These are phyloP conservation scores for Hippophae tibetana DNA, from an alignment of 306 rosid species.

Conservation along the genomic window DNA sequence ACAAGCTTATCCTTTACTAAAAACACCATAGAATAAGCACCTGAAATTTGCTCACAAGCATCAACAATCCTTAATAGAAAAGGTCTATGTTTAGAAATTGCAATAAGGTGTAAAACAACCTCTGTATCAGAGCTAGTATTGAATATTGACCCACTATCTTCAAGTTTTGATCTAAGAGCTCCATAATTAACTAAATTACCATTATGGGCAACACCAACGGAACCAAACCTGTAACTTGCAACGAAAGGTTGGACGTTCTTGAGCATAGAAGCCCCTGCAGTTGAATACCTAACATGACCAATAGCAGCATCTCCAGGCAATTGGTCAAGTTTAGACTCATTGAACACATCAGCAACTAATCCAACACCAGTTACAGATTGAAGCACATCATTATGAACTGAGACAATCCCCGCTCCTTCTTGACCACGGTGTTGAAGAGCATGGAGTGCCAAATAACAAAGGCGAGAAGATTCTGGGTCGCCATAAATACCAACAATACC, in stretches of 20 bases:
- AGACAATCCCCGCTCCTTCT: slow-evolving; percentile 82
- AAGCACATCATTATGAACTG: slow-evolving; percentile 43
- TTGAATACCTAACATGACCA: slow-evolving; percentile 83
- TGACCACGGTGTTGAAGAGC: slow-evolving; percentile 97
- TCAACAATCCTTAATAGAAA: slow-evolving; percentile 65
- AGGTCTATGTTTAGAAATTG: slow-evolving; percentile 65
- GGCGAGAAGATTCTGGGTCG: slow-evolving; percentile 66
- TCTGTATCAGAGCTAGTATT: slow-evolving; percentile 88
- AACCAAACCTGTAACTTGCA: slow-evolving; percentile 72
- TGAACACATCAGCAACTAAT: slow-evolving; percentile 72
- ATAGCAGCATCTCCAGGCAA: slow-evolving; percentile 59
- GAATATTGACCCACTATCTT: slow-evolving; percentile 75
- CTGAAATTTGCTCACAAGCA: slow-evolving; percentile 78
- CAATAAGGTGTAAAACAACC: slow-evolving; percentile 83
- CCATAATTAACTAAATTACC: slow-evolving; percentile 77
- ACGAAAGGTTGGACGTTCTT: slow-evolving; percentile 85
- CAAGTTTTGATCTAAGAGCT: slow-evolving; percentile 50
- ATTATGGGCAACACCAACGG: slow-evolving; percentile 84
- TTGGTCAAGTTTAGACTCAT: slow-evolving; percentile 44
- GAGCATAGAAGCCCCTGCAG: slow-evolving; percentile 73
- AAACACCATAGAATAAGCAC: slow-evolving; percentile 82
- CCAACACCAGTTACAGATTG: slow-evolving; percentile 70
- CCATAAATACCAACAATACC: slow-evolving; percentile 84
- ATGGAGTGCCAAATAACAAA: slow-evolving; percentile 73
- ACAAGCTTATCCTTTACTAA: slow-evolving; percentile 68